Evolutionary conservation across 2,329 filamentous ascomycete genomes (phyloP), one percentile per base, ranked within the genome.

Genomic region (Colletotrichum sp.): DNA sequence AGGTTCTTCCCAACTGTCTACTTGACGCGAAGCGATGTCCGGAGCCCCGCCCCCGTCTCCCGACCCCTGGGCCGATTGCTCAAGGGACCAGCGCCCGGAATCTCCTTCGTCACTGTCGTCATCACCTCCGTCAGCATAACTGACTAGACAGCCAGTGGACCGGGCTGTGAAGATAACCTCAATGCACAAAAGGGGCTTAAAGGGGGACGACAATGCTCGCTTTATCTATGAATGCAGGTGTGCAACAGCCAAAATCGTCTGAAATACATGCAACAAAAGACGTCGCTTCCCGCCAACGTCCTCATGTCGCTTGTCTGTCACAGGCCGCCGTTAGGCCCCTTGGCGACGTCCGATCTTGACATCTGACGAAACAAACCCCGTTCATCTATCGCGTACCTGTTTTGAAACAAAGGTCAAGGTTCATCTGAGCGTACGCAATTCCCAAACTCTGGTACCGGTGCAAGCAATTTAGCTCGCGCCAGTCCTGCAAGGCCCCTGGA

Each of bases 271-370:
- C 24, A 27, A 58, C 33, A 55, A 15, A 29, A 9, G 16, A n/a
- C 36, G 34, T 7, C 38, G 27, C 31, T 13, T 43, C 6, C 16
- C 16, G 62, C 27, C 34, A 51, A 31, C 18, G 11, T 34, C 34
- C 31, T 16, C 24, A 70, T 51, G 61, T 62, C 24, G 33, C 24
- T 43, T 36, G 58, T 33, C 27, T 65, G 36, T 11, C 12, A 27
- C 43, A 12, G 1, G 13, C 47, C n/a, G 61, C 38, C 57, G 15
- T 43, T 24, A 16, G 61, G 55, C 38, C 55, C 62, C 61, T 57
- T 66, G 31, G 38, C 36, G n/a, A 31, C 55, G 38, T 70, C 71
- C 67, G 67, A 73, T 73, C 55, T 70, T 65, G 55, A 70, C 71
- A 66, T 70, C 33, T 62, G 55, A 70, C 51, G 54, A 70, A 73